phyloP scores from a whole-genome alignment of 192 early-diverging fungal genomes.

The Podila epicladia region DNA sequence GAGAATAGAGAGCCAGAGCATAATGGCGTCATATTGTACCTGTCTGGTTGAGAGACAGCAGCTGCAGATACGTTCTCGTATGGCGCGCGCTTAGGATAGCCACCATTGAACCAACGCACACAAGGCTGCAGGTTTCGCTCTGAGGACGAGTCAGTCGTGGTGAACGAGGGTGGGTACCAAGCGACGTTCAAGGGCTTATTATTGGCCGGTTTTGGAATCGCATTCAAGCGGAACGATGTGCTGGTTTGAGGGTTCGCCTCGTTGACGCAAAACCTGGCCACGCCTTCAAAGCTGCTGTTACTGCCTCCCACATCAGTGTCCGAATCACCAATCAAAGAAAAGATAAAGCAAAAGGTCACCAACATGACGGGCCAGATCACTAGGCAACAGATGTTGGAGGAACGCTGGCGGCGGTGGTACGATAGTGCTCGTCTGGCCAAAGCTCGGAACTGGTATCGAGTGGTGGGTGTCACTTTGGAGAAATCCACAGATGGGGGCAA shows the following conservation, averaged over 20 bases:
- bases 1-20: background rate
- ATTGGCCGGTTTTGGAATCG: too few relatives aligned
- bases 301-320: background rate
- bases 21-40: background rate
- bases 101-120: constrained; percentile 38
- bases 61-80: constrained; percentile 18
- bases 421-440: constrained; percentile 31
- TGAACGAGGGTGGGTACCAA: constrained; percentile 24
- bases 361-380: constrained; percentile 36
- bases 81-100: constrained; percentile 21
- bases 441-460: constrained; percentile 39
- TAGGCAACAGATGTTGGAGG: constrained; percentile 21
- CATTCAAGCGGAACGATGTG: background rate
- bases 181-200: background rate
- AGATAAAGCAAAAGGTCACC: constrained; percentile 10
- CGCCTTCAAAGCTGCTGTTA: too few relatives aligned
- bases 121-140: constrained; percentile 4
- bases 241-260: constrained; percentile 10
- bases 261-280: constrained; percentile 21
- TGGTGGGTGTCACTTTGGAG: constrained; percentile 5
- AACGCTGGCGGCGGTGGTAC: constrained; percentile 33
- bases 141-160: background rate
- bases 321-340: background rate
- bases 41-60: constrained; percentile 9
- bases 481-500: constrained; percentile 38